Base-by-base conservation (phyloP, 805 yeast genomes). In the Monosporozyma solicola region DNA sequence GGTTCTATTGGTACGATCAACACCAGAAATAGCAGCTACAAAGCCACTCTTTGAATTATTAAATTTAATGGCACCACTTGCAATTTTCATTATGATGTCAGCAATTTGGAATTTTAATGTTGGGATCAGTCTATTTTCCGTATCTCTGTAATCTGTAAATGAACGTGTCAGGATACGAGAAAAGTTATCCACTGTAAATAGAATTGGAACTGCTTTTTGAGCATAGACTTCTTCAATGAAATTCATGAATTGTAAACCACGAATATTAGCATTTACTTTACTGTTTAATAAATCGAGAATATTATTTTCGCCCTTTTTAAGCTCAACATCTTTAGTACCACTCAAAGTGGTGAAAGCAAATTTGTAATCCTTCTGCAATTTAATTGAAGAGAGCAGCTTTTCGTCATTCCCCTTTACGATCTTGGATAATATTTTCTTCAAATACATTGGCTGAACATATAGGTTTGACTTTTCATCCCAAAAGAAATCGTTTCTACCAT, bases 361-460 rank as follows among this genome's bases (percentile, higher is more conserved):
- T 51, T 65, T 61, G 53, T 70, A 66, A 46, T 67, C 71, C 32
- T 72, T 59, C 13, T 70, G 57, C 47, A 75, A 56, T 46, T 61
- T 58, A 43, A 78, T 62, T 9, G 69, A 61, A 13, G 64, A 51
- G 31, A 83, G 66, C 4, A 68, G 43, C 2, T 62, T 67, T 43
- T 63, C 64, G 60, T 63, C 61, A 59, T 84, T 84, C 11, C 76
- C 77, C 49, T 70, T 71, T 47, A 69, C 63, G 39, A 80, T 69
- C 64, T 80, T 81, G 55, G 73, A 72, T 55, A 87, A 64, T 65
- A 87, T 75, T 48, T 77, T 75, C 62, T 81, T 80, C 50, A 85
- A 71, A 63, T 74, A 79, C 92, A 85, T 85, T 54, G 92, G 96
- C 70, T 90, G 96, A 49, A 80, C 85, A 66, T 82, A 85, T 44